These are phyloP conservation scores for Parathielavia hyrcaniae DNA, from an alignment of 495 filamentous ascomycete species.

Conservation along the genomic window DNA sequence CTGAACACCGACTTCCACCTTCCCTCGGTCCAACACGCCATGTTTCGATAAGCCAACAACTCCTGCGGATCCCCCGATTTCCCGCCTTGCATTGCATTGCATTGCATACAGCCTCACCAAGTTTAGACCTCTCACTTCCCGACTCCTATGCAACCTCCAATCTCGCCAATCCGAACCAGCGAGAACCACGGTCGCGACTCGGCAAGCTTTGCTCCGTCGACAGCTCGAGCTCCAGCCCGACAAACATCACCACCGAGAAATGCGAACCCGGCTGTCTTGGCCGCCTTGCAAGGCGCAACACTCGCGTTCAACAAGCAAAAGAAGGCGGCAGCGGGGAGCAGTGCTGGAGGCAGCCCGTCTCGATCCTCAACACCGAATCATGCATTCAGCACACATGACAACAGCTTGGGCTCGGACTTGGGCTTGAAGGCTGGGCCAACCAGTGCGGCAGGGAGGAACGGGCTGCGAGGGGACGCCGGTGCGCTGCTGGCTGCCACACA, in stretches of 20 bases:
- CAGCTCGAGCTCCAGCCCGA: background rate
- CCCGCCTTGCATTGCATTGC: constrained; percentile 9
- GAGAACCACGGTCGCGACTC: background rate
- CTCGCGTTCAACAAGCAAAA: constrained; percentile 39
- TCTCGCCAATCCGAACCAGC: constrained; percentile 3
- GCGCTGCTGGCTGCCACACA: constrained; percentile 47
- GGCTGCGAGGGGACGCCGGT: constrained; percentile 31
- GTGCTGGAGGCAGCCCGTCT: background rate
- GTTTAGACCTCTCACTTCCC: background rate
- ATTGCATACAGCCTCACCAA: too few relatives aligned
- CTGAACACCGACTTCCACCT: background rate
- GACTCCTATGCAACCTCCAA: constrained; percentile 8
- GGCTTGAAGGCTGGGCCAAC: too few relatives aligned
- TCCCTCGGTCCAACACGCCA: background rate
- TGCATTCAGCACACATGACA: too few relatives aligned
- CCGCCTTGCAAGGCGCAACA: constrained; percentile 45
- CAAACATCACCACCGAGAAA: constrained; percentile 7
- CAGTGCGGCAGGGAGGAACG: background rate
- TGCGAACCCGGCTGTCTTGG: constrained; percentile 18
- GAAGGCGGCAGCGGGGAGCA: background rate
- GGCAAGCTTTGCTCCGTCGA: background rate
- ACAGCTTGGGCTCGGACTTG: too few relatives aligned
- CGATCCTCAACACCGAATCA: background rate
- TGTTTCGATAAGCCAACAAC: background rate
- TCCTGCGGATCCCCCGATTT: background rate